A percentile compares a stretch with the other conserved stretches of the same genome.
phyloP scores from a whole-genome alignment of 768 basidiomycete species.

The Pleurotus platypus region DNA sequence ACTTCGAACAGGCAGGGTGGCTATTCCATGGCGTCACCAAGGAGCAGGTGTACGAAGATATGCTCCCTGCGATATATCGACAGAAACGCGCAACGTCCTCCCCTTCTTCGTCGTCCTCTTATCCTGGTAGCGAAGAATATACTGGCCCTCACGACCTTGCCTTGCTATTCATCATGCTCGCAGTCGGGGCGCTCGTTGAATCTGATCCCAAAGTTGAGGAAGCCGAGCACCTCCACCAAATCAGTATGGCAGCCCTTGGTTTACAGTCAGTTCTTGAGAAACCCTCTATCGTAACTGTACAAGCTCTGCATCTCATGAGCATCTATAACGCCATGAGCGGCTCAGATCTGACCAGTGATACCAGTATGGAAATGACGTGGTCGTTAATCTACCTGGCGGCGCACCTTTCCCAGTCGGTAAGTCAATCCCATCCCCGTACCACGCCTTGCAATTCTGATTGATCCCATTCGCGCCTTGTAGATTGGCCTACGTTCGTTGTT shows the following conservation, averaged over 20 bases:
- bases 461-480: constrained; percentile 23
- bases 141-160: constrained; percentile 47
- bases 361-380: constrained; percentile 74
- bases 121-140: constrained; percentile 25
- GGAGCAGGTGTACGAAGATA: constrained; percentile 41
- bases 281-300: constrained; percentile 68
- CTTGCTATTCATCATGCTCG: constrained; percentile 46
- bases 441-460: background rate
- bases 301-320: constrained; percentile 59
- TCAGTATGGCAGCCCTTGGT: constrained; percentile 61
- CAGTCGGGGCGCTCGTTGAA: constrained; percentile 48
- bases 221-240: constrained; percentile 65
- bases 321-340: constrained; percentile 71
- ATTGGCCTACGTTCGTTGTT: constrained; percentile 63
- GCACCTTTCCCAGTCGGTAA: constrained; percentile 62
- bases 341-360: constrained; percentile 55
- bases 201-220: constrained; percentile 25
- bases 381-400: constrained; percentile 59
- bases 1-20: constrained; percentile 48
- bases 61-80: constrained; percentile 36
- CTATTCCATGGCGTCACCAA: constrained; percentile 44
- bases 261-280: constrained; percentile 69
- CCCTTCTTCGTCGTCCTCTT: background rate
- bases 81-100: constrained; percentile 9
- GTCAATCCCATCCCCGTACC: constrained; percentile 17